Percentiles rank a stretch among this genome's conserved stretches.
These are phyloP conservation scores for Arthonia radiata DNA, from an alignment of 495 filamentous ascomycete species.

Conservation along the genomic window DNA sequence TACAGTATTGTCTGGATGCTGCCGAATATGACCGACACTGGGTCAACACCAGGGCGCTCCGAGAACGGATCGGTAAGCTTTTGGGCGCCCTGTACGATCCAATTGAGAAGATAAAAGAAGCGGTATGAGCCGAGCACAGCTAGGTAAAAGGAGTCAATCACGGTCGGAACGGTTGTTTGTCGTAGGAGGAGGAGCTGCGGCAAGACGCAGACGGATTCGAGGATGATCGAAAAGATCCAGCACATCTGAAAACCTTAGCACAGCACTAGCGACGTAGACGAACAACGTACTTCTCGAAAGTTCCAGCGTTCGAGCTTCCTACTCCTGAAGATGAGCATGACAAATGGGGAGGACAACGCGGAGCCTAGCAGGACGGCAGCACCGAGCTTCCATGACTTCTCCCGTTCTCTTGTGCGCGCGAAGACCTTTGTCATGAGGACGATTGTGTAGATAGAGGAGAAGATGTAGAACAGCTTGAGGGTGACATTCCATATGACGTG, in stretches of 20 bases:
- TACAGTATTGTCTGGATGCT: slow-evolving; percentile 79
- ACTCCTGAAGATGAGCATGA: slow-evolving; percentile 34
- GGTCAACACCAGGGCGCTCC: slow-evolving; percentile 41
- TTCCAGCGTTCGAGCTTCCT: slow-evolving; percentile 11
- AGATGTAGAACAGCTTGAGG: slow-evolving; percentile 70
- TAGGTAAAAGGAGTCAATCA: slow-evolving; percentile 88
- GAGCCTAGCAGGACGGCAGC: slow-evolving; percentile 33
- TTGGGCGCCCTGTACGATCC: slow-evolving; percentile 34
- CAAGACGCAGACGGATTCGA: slow-evolving; percentile 75
- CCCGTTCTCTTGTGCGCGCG: slow-evolving; percentile 67
- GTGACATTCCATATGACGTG: slow-evolving; percentile 34
- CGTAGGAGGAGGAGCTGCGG: slow-evolving; percentile 80
- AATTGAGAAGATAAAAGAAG: slow-evolving; percentile 75
- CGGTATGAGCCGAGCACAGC: slow-evolving; percentile 74
- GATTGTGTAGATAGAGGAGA: slow-evolving; percentile 68
- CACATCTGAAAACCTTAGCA: slow-evolving; percentile 24
- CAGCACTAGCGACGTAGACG: not conserved
- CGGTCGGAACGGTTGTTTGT: slow-evolving; percentile 84
- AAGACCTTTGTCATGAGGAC: slow-evolving; percentile 67
- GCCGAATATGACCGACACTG: slow-evolving; percentile 59
- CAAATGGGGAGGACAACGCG: slow-evolving; percentile 34
- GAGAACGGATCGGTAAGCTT: too few species aligned
- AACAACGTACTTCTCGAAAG: slow-evolving; percentile 29
- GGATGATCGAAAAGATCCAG: slow-evolving; percentile 69
- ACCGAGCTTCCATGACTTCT: slow-evolving; percentile 76